A percentile compares a stretch with the other conserved stretches of the same genome.
Evolutionary conservation across 2,329 filamentous ascomycete genomes (phyloP).

Genomic region (Bertia moriformis): DNA sequence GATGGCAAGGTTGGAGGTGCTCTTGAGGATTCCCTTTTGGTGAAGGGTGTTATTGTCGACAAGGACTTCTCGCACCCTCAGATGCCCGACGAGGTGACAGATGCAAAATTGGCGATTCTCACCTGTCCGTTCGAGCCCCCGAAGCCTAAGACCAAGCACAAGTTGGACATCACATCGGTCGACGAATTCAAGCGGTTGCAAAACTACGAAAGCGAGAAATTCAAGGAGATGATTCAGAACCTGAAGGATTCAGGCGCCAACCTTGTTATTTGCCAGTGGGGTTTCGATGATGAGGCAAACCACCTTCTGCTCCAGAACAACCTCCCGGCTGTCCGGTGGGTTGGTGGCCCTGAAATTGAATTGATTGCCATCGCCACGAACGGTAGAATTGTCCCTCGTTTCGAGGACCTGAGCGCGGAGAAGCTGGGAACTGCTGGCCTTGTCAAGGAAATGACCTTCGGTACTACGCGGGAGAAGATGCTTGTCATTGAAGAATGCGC

Average conservation of each 20-base stretch:
- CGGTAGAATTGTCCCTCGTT: conserved; percentile 89
- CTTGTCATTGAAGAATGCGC: conserved; percentile 98
- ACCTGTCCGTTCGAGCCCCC: conserved; percentile 97
- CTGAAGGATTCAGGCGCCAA: conserved; percentile 97
- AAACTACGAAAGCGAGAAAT: conserved; percentile 89
- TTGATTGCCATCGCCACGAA: conserved; percentile 97
- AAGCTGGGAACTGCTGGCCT: conserved; percentile 84
- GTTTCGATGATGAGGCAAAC: conserved; percentile 97
- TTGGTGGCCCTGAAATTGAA: conserved; percentile 94
- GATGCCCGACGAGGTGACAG: conserved; percentile 88
- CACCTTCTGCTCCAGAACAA: conserved; percentile 92
- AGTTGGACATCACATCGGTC: conserved; percentile 90
- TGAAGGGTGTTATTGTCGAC: conserved; percentile 96
- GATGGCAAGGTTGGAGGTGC: conserved; percentile 94
- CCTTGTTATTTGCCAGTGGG: conserved; percentile 97
- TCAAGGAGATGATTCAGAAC: conserved; percentile 95
- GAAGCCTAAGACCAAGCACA: conserved; percentile 99
- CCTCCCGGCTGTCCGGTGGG: conserved; percentile 91
- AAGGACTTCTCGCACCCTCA: conserved; percentile 99
- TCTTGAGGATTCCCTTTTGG: conserved; percentile 82
- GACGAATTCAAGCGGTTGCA: conserved; percentile 98
- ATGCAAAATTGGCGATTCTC: conserved; percentile 93
- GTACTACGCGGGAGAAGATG: conserved; percentile 98
- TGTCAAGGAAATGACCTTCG: conserved; percentile 89
- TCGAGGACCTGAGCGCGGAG: conserved; percentile 80